phyloP scores from a whole-genome alignment of 2,329 filamentous ascomycete genomes.

The Xylariaceae sp. region DNA sequence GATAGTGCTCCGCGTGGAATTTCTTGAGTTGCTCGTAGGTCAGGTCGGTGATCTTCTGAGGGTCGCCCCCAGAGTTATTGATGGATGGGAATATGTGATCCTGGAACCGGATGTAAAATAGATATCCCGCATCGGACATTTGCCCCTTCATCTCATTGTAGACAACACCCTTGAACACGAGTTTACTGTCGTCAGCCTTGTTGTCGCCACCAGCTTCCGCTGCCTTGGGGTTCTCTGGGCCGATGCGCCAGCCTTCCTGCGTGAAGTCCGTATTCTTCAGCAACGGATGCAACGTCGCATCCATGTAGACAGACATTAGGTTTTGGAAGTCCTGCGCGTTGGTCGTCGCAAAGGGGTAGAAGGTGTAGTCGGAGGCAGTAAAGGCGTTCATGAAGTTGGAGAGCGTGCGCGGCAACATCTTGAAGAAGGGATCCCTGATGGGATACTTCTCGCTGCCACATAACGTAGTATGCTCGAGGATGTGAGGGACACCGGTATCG shows the following conservation, averaged over 20 bases:
- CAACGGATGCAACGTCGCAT: conserved; percentile 86
- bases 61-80: conserved; percentile 95
- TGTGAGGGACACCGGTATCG: conserved; percentile 93
- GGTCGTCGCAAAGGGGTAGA: conserved; percentile 96
- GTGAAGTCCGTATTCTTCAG: conserved; percentile 89
- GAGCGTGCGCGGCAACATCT: conserved; percentile 97
- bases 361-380: conserved; percentile 92
- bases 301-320: conserved; percentile 92
- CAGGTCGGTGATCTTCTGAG: conserved; percentile 91
- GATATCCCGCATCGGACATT: conserved; percentile 94
- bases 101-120: conserved; percentile 94
- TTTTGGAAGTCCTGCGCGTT: conserved; percentile 95
- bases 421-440: conserved; percentile 99
- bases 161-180: conserved; percentile 96
- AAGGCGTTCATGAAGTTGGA: conserved; percentile 99
- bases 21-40: conserved; percentile 84
- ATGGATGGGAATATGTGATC: conserved; percentile 91
- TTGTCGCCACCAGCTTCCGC: conserved; percentile 37
- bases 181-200: conserved; percentile 56
- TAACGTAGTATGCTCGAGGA: conserved; percentile 93
- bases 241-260: conserved; percentile 95
- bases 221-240: conserved; percentile 78
- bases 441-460: conserved; percentile 97
- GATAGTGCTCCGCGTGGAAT: conserved; percentile 91
- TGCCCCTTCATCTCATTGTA: conserved; percentile 99